Evolutionary conservation across 805 yeast genomes (phyloP), one percentile per base, ranked within the genome.

Genomic region (Yarrowia porcina): DNA sequence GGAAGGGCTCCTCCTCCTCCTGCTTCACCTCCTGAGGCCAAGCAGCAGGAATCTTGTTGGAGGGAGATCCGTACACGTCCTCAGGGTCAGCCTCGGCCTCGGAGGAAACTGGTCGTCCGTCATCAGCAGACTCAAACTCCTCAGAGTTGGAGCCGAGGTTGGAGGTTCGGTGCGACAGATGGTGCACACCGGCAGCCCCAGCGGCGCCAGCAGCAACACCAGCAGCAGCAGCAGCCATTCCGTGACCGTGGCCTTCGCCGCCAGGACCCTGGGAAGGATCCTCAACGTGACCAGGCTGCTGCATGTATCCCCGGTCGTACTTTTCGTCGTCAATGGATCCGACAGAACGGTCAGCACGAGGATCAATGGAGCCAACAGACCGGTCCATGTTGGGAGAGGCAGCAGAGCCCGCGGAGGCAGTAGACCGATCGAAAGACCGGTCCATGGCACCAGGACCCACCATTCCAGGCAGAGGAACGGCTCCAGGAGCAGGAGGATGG

Each of bases 191-290:
- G 17, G 27, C 62, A 15, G 54, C 61, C 2, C 39, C 64, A 13
- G 38, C 67, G 13, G 63, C 54, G 11, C 63, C 63, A 3, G 61
- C 63, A 9, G 62, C 65, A 5, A 42, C 49, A 13, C 49, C 63
- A 23, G 28, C 61, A 36, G 42, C 36, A 44, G 12, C 39, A 6
- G 11, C 39, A 36, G 10, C 42, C 28, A 25, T 8, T 10, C 42
- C 42, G 11, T 11, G 41, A 15, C 28, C 45, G 9, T 21, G 27
- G 10, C n/a, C 50, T n/a, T 32, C 35, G 4, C 6, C 35, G 7
- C n/a, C 35, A 25, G 28, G 8, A 25, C 28, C 28, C 28, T 25
- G 28, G 28, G 35, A 6, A 6, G 38, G n/a, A 23, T 44, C 33
- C 18, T 44, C 50, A 11, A 30, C 54, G 27, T 47, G 38, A 13